phyloP scores from a whole-genome alignment of 495 filamentous ascomycete genomes.

The Xylaria grammica region DNA sequence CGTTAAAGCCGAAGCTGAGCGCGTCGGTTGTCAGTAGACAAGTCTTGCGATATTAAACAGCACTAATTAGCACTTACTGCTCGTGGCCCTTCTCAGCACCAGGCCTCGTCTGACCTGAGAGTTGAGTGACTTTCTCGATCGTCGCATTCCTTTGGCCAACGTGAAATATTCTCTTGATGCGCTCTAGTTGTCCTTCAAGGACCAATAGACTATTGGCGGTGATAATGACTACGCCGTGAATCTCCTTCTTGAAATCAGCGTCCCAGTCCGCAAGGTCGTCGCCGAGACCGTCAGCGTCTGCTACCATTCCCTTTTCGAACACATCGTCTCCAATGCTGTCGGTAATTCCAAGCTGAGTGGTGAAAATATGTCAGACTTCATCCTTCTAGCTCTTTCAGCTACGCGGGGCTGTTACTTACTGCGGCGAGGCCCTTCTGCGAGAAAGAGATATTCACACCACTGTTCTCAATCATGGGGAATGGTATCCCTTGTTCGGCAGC shows the following conservation, averaged over 20 bases:
- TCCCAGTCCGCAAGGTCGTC: conserved; percentile 31
- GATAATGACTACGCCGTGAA: conserved; percentile 40
- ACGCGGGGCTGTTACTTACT: conserved; percentile 25
- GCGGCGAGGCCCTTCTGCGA: conserved; percentile 36
- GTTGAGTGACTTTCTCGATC: conserved; percentile 34
- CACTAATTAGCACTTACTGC: conserved; percentile 34
- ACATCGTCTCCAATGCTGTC: conserved; percentile 26
- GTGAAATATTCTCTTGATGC: conserved; percentile 33
- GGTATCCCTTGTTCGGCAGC: conserved; percentile 10
- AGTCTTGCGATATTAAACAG: not conserved
- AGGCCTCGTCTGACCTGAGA: conserved; percentile 38
- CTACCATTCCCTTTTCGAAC: conserved; percentile 35
- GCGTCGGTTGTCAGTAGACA: conserved; percentile 19
- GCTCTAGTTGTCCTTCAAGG: conserved; percentile 24
- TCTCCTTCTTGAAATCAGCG: conserved; percentile 39
- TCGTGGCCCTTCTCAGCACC: conserved; percentile 42
- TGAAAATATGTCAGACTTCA: conserved; percentile 8
- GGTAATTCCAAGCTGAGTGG: conserved; percentile 34
- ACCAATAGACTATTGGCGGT: conserved; percentile 32
- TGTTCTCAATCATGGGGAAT: conserved; percentile 15
- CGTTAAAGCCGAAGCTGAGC: conserved; percentile 42
- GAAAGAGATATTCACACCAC: conserved; percentile 39
- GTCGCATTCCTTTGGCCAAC: conserved; percentile 13
- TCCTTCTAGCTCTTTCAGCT: not conserved
- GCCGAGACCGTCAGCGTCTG: conserved; percentile 30